These are phyloP conservation scores for Balakata baccata DNA, from an alignment of 345 rosid genomes.

Conservation along the genomic window DNA sequence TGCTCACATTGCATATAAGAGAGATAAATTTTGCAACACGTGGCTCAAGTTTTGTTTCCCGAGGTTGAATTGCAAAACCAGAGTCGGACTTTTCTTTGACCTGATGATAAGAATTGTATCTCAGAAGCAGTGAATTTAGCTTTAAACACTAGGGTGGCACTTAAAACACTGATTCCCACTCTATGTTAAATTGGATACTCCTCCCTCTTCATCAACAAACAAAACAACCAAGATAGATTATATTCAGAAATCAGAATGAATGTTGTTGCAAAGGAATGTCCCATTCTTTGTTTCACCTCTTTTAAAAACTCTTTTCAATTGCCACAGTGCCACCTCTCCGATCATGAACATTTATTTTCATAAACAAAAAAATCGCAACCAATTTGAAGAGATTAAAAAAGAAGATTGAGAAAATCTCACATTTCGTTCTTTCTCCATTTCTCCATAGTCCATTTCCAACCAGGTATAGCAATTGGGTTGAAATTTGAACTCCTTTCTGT, in stretches of 20 bases:
- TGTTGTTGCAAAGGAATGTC: neutral
- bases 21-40: conserved; percentile 71
- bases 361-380: neutral
- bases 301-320: neutral
- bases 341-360: neutral
- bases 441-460: conserved; percentile 80
- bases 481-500: conserved; percentile 50
- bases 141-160: neutral
- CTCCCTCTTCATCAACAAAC: neutral
- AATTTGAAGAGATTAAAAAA: conserved; percentile 2
- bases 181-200: neutral
- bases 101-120: conserved; percentile 33
- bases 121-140: conserved; percentile 15
- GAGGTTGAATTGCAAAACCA: conserved; percentile 46
- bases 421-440: conserved; percentile 42
- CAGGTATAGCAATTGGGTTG: conserved; percentile 61
- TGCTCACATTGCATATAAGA: conserved; percentile 78
- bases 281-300: neutral
- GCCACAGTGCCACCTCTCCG: neutral
- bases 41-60: conserved; percentile 63
- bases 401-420: conserved; percentile 40
- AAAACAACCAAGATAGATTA: neutral
- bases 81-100: conserved; percentile 34
- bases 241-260: conserved; percentile 1
- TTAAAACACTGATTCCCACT: neutral